Percentiles rank a stretch among this genome's conserved stretches.
Evolutionary conservation across 2,329 filamentous ascomycete species (phyloP).

Genomic region (Basipetospora chlamydospora): DNA sequence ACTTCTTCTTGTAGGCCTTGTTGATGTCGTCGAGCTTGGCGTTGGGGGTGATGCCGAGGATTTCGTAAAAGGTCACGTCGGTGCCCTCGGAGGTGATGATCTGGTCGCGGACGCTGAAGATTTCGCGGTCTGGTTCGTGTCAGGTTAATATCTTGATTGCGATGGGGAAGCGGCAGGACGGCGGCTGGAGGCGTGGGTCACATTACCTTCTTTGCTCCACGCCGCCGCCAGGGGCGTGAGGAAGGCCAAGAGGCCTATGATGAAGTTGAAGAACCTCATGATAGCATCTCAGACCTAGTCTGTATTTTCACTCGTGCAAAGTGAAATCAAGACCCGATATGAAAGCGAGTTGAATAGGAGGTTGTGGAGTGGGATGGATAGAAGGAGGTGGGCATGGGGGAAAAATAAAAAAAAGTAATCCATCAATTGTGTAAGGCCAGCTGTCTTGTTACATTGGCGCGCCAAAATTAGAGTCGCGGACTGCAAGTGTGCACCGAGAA

Average conservation of each 20-base stretch:
- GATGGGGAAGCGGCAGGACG: too few relatives aligned
- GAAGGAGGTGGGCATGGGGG: background rate
- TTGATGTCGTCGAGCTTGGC: conserved; percentile 79
- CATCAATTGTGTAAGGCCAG: background rate
- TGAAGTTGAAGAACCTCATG: conserved; percentile 59
- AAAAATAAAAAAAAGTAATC: conserved; percentile 1
- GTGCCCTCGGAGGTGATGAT: conserved; percentile 59
- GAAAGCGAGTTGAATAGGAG: background rate
- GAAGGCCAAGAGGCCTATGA: conserved; percentile 54
- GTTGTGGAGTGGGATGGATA: background rate
- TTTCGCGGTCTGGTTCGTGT: conserved; percentile 70
- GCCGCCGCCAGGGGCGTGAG: conserved; percentile 54
- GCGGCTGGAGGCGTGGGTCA: conserved; percentile 6
- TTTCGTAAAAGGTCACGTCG: conserved; percentile 88
- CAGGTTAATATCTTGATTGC: too few relatives aligned
- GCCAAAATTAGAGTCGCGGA: too few relatives aligned
- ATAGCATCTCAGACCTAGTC: conserved; percentile 33
- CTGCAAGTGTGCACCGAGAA: too few relatives aligned
- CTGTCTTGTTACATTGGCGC: conserved; percentile 3
- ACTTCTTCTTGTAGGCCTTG: conserved; percentile 86
- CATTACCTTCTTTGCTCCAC: conserved; percentile 74
- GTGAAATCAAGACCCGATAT: background rate
- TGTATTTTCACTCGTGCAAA: too few relatives aligned
- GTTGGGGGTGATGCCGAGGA: conserved; percentile 59
- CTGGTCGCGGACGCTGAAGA: conserved; percentile 90